Evolutionary conservation across 2,329 filamentous ascomycete genomes (phyloP), one percentile per base, ranked within the genome.

Genomic region (Chaetomium sp.): DNA sequence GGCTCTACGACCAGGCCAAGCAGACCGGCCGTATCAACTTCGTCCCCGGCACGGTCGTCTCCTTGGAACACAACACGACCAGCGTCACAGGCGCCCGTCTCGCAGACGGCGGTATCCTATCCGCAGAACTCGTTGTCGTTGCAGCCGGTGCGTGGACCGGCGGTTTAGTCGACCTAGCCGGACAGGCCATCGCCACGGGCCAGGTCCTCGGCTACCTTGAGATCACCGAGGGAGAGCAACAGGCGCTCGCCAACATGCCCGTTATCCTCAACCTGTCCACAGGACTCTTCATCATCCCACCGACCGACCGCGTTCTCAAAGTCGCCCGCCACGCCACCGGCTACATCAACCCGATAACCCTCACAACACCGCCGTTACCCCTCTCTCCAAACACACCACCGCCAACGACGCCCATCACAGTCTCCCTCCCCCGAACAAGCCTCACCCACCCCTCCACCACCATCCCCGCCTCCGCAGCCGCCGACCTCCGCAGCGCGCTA

Each of bases 141-240:
- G 91, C 92, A 0, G 85, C 91, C 0, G 92, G 92, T 12, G 91
- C 92, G 4, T 97, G 92, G 91, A 89, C 88, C 2, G 81, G 85
- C 2, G 79, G 81, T 1, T 77, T 96, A 27, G 73, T 96, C 54
- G 88, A 96, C 69, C 75, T 96, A 0, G 77, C 85, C 47, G 89
- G 89, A 33, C 81, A 88, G 45, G 85, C 85, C 41, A 81, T 87
- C 60, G 88, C 91, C 2, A 95, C 90, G 0, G 92, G 89, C 11
- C 92, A 97, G 66, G 81, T 82, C 0, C 68, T 97, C 33, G 87
- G 81, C 10, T 96, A 95, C 72, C 74, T 96, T 61, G 77, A 83
- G 60, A 79, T 97, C 63, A 87, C 84, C 0, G 74, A 82, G 12
- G 79, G 80, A 5, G 91, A 96, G 71, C 84, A 91, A 70, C 74